Evolutionary conservation across 352 stramenopile species (phyloP).

Genomic region (Phytopythium sindhum): DNA sequence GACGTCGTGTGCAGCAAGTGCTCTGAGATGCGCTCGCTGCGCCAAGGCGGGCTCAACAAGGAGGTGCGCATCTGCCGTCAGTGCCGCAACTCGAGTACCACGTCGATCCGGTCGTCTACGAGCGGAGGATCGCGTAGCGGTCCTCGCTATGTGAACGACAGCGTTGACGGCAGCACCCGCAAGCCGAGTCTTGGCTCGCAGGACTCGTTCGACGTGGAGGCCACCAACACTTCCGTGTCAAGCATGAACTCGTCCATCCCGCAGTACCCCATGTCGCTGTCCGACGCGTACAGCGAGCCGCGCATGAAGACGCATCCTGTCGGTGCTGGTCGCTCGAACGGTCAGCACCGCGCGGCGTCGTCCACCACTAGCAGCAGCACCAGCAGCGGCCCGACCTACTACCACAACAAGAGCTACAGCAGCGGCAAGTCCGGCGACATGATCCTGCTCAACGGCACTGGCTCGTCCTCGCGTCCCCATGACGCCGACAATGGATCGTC

Average conservation of each 20-base stretch:
- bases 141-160: constrained; percentile 7
- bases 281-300: constrained; percentile 53
- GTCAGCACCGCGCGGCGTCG: constrained; percentile 7
- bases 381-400: constrained; percentile 3
- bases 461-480: constrained; percentile 16
- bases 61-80: constrained; percentile 76
- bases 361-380: constrained; percentile 20
- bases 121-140: constrained; percentile 24
- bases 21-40: constrained; percentile 74
- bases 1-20: constrained; percentile 86
- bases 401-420: constrained; percentile 8
- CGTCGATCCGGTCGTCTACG: constrained; percentile 59
- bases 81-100: constrained; percentile 53
- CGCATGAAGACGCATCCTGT: constrained; percentile 49
- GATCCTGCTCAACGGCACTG: constrained; percentile 36
- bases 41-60: constrained; percentile 56
- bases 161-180: constrained; percentile 7
- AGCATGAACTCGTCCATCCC: constrained; percentile 16
- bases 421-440: constrained; percentile 41
- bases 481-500: constrained; percentile 21
- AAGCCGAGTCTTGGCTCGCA: constrained; percentile 55
- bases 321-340: neutral
- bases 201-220: constrained; percentile 53
- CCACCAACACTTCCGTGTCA: constrained; percentile 22
- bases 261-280: constrained; percentile 32